Evolutionary conservation across 139 green algal genomes (phyloP).

Genomic region (Trebouxia sp.): DNA sequence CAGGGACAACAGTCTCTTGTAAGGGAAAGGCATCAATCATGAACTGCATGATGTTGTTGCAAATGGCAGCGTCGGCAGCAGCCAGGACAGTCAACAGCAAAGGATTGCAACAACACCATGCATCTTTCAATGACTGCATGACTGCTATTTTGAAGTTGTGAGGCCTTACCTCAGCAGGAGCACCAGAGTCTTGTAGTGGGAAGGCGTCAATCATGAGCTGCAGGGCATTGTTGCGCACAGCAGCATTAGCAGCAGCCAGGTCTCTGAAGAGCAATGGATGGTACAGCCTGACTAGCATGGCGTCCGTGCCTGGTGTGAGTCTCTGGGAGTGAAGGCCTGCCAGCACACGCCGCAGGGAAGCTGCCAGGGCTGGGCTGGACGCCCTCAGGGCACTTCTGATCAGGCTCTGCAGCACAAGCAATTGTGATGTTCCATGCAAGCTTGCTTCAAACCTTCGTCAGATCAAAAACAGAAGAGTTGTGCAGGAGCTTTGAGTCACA

Average conservation of each 20-base stretch:
- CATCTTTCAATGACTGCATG: too few species aligned
- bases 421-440: too few species aligned
- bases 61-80: too few species aligned
- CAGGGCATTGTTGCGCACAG: conserved; percentile 75
- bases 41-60: too few species aligned
- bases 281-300: conserved; percentile 78
- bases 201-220: conserved; percentile 77
- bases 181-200: conserved; percentile 57
- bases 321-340: conserved; percentile 66
- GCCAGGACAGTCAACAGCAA: too few species aligned
- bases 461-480: too few species aligned
- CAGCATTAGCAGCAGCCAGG: conserved; percentile 69
- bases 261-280: conserved; percentile 78
- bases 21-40: too few species aligned
- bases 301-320: conserved; percentile 52
- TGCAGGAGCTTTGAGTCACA: too few species aligned
- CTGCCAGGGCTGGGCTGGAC: conserved; percentile 54
- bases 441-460: too few species aligned
- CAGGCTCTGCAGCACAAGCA: conserved; percentile 62
- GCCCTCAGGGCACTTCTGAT: conserved; percentile 68
- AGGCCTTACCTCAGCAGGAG: background rate
- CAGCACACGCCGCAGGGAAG: conserved; percentile 62
- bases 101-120: too few species aligned
- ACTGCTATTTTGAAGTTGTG: too few species aligned
- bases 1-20: too few species aligned